Evolutionary conservation across 2,329 filamentous ascomycete genomes (phyloP).

Genomic region (Hymenoscyphus repandus): DNA sequence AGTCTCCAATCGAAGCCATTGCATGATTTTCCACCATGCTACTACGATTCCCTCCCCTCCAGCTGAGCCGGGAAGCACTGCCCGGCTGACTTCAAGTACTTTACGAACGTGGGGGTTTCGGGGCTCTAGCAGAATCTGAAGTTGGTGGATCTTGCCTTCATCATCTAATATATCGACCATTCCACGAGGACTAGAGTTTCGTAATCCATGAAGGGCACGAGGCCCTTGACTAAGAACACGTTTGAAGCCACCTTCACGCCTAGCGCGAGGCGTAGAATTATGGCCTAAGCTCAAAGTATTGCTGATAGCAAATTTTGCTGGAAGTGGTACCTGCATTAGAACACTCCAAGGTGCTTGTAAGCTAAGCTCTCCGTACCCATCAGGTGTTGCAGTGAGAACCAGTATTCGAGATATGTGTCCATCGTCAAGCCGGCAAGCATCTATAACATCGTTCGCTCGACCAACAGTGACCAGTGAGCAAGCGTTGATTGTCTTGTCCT

Average conservation of each 20-base stretch:
- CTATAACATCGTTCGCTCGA: conserved; percentile 61
- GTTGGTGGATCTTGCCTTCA: conserved; percentile 57
- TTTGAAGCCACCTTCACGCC: conserved; percentile 46
- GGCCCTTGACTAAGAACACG: conserved; percentile 40
- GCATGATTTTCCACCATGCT: conserved; percentile 69
- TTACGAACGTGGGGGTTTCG: conserved; percentile 55
- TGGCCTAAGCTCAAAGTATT: conserved; percentile 57
- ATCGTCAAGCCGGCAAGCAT: conserved; percentile 68
- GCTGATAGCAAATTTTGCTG: conserved; percentile 50
- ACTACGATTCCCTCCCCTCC: conserved; percentile 57
- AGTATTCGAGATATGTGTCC: conserved; percentile 63
- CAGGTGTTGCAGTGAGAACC: conserved; percentile 59
- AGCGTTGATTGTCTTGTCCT: conserved; percentile 29
- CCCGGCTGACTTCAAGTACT: conserved; percentile 56
- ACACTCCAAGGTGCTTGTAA: conserved; percentile 72
- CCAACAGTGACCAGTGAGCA: conserved; percentile 23
- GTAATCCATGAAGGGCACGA: conserved; percentile 39
- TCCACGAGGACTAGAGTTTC: conserved; percentile 53
- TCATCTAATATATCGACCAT: conserved; percentile 62
- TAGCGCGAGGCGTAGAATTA: conserved; percentile 44
- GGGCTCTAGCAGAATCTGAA: conserved; percentile 64
- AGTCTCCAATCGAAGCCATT: conserved; percentile 56
- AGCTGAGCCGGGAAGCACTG: conserved; percentile 54
- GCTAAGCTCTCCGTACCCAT: conserved; percentile 61
- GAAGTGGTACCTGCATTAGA: conserved; percentile 61